A percentile compares a stretch with the other conserved stretches of the same genome.
phyloP scores from a whole-genome alignment of 306 rosid species.

The Dicorynia guianensis region DNA sequence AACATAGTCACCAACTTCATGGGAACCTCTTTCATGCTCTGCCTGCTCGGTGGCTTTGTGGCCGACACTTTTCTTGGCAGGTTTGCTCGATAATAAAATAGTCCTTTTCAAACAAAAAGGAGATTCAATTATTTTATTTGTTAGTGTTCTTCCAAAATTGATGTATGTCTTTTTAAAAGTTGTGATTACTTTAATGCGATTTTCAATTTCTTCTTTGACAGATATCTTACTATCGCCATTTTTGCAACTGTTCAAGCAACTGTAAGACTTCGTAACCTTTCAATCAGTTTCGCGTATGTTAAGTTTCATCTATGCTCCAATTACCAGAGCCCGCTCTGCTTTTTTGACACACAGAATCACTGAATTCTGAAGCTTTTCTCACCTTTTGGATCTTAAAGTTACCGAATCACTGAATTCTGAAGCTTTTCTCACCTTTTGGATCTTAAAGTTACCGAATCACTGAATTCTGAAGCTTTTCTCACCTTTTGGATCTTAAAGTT shows the following conservation, averaged over 20 bases:
- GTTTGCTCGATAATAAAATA: constrained; percentile 33
- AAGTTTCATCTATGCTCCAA: too few species aligned
- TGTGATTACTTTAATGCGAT: background rate
- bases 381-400: background rate
- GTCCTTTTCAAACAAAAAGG: background rate
- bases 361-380: too few species aligned
- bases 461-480: too few species aligned
- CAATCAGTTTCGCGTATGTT: background rate
- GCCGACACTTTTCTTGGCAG: constrained; percentile 95
- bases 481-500: background rate
- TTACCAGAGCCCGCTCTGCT: constrained; percentile 17
- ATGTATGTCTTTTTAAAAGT: background rate
- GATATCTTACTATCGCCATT: constrained; percentile 87
- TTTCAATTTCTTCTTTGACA: constrained; percentile 31
- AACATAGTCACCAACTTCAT: constrained; percentile 88
- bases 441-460: background rate
- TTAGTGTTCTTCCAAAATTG: background rate
- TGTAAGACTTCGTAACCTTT: constrained; percentile 49
- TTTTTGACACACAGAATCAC: background rate
- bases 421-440: too few species aligned
- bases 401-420: too few species aligned
- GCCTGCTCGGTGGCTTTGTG: constrained; percentile 90
- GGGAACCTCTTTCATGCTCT: constrained; percentile 93
- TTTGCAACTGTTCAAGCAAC: constrained; percentile 86
- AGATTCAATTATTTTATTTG: background rate